These are phyloP conservation scores for Sugiyamaella novakii DNA, from an alignment of 1,139 yeast species.

Conservation along the genomic window DNA sequence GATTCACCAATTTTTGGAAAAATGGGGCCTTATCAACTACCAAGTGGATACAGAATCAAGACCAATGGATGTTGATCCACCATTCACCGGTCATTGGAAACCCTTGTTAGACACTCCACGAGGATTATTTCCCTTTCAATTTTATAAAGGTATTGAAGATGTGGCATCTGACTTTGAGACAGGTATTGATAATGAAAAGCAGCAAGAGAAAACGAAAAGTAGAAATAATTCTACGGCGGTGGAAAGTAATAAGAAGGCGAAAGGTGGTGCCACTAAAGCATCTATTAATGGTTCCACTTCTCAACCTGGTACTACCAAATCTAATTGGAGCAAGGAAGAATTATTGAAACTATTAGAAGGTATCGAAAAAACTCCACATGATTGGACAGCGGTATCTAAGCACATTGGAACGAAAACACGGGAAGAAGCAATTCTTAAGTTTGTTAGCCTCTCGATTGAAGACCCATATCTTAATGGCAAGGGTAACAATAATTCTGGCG, in stretches of 20 bases:
- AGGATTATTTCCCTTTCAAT: slow-evolving; percentile 89
- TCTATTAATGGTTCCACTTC: slow-evolving; percentile 40
- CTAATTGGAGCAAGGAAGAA: slow-evolving; percentile 66
- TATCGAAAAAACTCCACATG: slow-evolving; percentile 50
- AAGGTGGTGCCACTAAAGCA: slow-evolving; percentile 5
- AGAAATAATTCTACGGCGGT: neutral
- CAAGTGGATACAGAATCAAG: slow-evolving; percentile 80
- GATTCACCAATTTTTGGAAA: slow-evolving; percentile 82
- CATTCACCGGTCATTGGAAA: slow-evolving; percentile 56
- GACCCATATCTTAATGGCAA: slow-evolving; percentile 57
- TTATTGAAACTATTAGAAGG: slow-evolving; percentile 61
- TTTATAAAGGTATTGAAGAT: slow-evolving; percentile 42
- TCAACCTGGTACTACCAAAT: slow-evolving; percentile 41
- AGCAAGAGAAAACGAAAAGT: slow-evolving; percentile 2
- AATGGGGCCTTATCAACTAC: slow-evolving; percentile 96
- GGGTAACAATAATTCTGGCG: slow-evolving; percentile 1
- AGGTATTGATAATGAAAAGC: slow-evolving; percentile 3
- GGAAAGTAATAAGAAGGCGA: neutral
- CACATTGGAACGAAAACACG: slow-evolving; percentile 65
- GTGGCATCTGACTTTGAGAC: slow-evolving; percentile 30
- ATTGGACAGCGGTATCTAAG: slow-evolving; percentile 74
- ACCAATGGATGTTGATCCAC: slow-evolving; percentile 71
- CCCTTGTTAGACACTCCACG: slow-evolving; percentile 81
- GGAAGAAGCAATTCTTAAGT: slow-evolving; percentile 78
- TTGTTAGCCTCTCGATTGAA: slow-evolving; percentile 79